Base-by-base conservation (phyloP, 768 basidiomycete genomes). In the Rhodotorula babjevae region DNA sequence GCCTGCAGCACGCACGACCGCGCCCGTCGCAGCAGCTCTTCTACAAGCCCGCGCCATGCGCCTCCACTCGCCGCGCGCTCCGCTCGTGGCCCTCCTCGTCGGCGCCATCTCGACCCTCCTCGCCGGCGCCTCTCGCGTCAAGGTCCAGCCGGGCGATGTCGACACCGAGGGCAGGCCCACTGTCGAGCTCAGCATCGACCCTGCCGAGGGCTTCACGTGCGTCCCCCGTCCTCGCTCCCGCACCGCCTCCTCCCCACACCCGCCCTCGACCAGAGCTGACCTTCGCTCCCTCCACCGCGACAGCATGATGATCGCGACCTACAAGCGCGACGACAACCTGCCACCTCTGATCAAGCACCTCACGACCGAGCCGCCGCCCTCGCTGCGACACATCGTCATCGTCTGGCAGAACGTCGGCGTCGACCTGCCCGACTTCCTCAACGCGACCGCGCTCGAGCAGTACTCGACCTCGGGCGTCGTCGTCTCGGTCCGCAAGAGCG, bases 351-450 rank as follows among this genome's bases (percentile, higher is more conserved):
- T 74, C 55, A 61, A 66, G 47, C 70, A 74, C 66, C 68, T 75
- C 33, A 72, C 76, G 7, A 65, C 71, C 31, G 42, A 18, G 18
- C 73, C 70, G 19, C 73, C 71, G 9, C 63, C 73, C 3, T 77
- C 76, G 0, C 59, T 77, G 3, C 61, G 68, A 3, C 72, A 72
- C 31, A 70, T 77, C 33, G 49, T 77, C 65, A 60, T 75, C 65
- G 23, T 77, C 31, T 77, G 76, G 76, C 76, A 75, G 47, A 74
- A 77, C 61, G 57, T 67, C 58, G 71, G 65, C 63, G 16, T 27
- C 18, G 49, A 52, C 23, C 25, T 77, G 9, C 73, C 73, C 21
- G 63, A 57, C n/a, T 69, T 69, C 55, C 74, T 75, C 58, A 44
- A 65, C 14, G 19, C 64, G 8, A 40, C 60, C 19, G n/a, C 73